Base-by-base conservation (phyloP, 2,329 filamentous ascomycete genomes). In the Fusarium ramigenum region DNA sequence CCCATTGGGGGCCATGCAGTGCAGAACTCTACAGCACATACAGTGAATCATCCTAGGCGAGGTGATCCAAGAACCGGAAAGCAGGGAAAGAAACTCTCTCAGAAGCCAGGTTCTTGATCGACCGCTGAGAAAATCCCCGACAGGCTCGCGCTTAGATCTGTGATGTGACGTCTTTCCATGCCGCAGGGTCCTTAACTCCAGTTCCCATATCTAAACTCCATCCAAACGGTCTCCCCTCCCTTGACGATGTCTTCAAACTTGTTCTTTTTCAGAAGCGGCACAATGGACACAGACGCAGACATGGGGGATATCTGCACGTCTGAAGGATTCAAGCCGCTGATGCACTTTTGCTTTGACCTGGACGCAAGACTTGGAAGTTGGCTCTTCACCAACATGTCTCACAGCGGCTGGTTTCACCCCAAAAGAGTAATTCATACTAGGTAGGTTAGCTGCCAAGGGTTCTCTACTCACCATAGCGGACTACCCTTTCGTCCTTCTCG, bases 131-230 rank as follows among this genome's bases (percentile, higher is more conserved):
- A 73, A 60, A 30, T 59, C 40, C 42, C 70, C 70, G 62, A 68
- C 65, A 59, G 49, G 66, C 37, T 65, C 37, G 21, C 40, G 9
- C 30, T 59, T 49, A 42, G 32, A 63, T 73, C 52, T 46, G 60
- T 73, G 66, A 73, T 39, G 60, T 73, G 66, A 73, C 57, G 65
- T 70, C 49, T 73, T 25, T 57, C 37, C 43, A 72, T 56, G 62
- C 34, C 62, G 19, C 58, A 64, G 46, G 37, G 37, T 37, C 40
- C 39, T 74, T 59, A 71, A 71, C 53, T 63, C 66, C 66, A 67
- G 47, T 25, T 30, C n/a, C 49, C 53, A 36, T 54, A 54, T 71
- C 66, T 71, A 60, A 73, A 67, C 70, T 71, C 70, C 66, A 70
- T 73, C 30, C 18, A 18, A 54, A 40, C 19, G 21, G 30, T 7